Percentiles rank a stretch among this genome's conserved stretches.
Evolutionary conservation across 2,329 filamentous ascomycete genomes (phyloP).

Genomic region (Pseudogymnoascus sp.): DNA sequence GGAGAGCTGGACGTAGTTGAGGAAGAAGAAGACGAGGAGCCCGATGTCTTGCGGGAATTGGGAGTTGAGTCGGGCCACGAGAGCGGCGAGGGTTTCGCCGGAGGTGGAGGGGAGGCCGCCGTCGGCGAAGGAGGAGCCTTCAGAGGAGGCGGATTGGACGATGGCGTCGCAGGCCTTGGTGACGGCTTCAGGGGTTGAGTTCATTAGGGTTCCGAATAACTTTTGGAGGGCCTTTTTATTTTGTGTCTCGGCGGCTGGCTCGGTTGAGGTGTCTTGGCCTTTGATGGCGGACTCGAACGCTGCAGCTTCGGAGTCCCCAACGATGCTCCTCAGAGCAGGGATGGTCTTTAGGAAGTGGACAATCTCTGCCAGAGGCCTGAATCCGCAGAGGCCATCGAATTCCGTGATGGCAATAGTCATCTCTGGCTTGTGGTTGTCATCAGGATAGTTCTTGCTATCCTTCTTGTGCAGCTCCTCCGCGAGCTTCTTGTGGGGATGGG

Average conservation of each 20-base stretch:
- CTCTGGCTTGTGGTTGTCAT: conserved; percentile 99
- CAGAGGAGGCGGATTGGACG: conserved; percentile 60
- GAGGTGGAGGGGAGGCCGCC: conserved; percentile 60
- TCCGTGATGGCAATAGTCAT: conserved; percentile 98
- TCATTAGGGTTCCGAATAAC: conserved; percentile 75
- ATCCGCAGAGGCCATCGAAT: conserved; percentile 93
- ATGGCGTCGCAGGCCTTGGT: conserved; percentile 60
- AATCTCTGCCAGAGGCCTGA: conserved; percentile 81
- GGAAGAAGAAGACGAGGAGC: conserved; percentile 91
- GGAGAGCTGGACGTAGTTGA: conserved; percentile 85
- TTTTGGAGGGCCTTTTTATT: conserved; percentile 75
- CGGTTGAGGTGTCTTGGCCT: conserved; percentile 41
- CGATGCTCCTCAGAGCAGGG: conserved; percentile 55
- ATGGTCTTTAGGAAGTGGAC: conserved; percentile 64
- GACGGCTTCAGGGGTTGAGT: conserved; percentile 59
- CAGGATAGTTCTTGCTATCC: conserved; percentile 91
- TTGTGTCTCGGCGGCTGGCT: conserved; percentile 35
- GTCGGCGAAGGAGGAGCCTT: conserved; percentile 66
- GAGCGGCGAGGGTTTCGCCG: conserved; percentile 64
- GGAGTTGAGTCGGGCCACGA: conserved; percentile 68
- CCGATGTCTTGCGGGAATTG: conserved; percentile 89
- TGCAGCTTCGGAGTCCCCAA: conserved; percentile 57
- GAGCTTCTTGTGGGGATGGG: conserved; percentile 90
- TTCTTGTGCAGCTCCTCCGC: conserved; percentile 79
- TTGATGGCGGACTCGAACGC: conserved; percentile 47